Conservation (phyloP, 2,329 filamentous ascomycete species). For the Hymenoscyphus albidus region DNA sequence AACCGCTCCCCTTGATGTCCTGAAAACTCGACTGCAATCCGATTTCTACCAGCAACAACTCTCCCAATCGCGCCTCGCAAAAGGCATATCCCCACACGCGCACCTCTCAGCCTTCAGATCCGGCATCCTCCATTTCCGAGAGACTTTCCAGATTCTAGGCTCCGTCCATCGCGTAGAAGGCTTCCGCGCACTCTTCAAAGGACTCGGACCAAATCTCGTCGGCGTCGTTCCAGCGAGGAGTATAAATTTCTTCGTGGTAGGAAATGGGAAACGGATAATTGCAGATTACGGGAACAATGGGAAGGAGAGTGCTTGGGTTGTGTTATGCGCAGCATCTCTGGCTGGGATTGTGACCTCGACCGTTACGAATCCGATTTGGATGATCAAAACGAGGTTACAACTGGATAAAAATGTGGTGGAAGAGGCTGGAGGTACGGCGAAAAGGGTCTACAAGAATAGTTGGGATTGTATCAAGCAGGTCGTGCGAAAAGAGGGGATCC, state of each 20-base stretch:
- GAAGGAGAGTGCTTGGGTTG: constrained; percentile 68
- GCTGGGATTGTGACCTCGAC: constrained; percentile 86
- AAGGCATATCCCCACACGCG: constrained; percentile 44
- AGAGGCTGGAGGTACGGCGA: constrained; percentile 47
- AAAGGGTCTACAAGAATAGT: constrained; percentile 78
- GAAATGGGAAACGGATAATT: constrained; percentile 82
- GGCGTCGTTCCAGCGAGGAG: constrained; percentile 85
- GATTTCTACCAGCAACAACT: constrained; percentile 91
- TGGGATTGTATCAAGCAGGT: constrained; percentile 84
- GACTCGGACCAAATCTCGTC: constrained; percentile 82
- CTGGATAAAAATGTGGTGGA: constrained; percentile 80
- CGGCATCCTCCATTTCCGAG: constrained; percentile 69
- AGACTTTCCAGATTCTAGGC: constrained; percentile 81
- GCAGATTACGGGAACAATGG: constrained; percentile 70
- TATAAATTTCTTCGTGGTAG: constrained; percentile 93
- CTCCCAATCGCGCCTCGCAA: constrained; percentile 59
- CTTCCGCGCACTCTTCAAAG: constrained; percentile 85
- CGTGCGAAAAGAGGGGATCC: constrained; percentile 72
- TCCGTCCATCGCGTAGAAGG: constrained; percentile 80
- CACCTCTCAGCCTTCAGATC: constrained; percentile 62
- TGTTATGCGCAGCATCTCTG: constrained; percentile 69
- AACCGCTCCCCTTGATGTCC: constrained; percentile 89
- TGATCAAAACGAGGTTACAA: constrained; percentile 90
- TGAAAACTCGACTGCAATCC: constrained; percentile 90
- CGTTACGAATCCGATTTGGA: constrained; percentile 93